Percentiles rank a stretch among this genome's conserved stretches.
Conservation (phyloP, 2,329 filamentous ascomycete species). For the Aspergillus sp. region DNA sequence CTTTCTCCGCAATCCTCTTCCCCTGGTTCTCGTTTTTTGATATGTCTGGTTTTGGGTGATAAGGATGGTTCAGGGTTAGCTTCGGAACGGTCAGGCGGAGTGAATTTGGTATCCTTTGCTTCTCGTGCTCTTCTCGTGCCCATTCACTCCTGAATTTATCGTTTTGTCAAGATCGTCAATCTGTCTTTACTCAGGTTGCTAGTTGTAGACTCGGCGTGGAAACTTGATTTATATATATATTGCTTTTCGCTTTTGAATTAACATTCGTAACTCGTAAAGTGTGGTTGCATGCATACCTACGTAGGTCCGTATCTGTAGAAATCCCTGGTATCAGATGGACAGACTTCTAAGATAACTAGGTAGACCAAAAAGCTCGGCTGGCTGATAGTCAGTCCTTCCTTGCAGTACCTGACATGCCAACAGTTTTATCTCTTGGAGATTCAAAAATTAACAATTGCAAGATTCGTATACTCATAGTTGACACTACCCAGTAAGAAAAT, state of each 20-base stretch:
- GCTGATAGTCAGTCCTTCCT: too few species aligned
- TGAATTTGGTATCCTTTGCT: conserved; percentile 4
- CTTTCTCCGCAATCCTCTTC: neutral
- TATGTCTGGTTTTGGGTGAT: conserved; percentile 9
- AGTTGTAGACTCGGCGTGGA: neutral
- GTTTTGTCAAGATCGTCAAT: neutral
- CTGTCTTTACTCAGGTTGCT: neutral
- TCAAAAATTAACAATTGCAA: too few species aligned
- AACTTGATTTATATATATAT: neutral
- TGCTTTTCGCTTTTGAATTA: neutral
- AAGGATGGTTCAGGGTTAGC: conserved; percentile 9
- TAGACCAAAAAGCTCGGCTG: too few species aligned
- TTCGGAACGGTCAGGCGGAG: conserved; percentile 10
- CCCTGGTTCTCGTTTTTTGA: conserved; percentile 3
- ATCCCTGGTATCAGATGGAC: too few species aligned
- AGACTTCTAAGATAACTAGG: too few species aligned
- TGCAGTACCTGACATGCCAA: too few species aligned
- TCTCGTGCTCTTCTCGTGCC: neutral
- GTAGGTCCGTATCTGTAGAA: too few species aligned
- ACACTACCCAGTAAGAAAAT: too few species aligned
- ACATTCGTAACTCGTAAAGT: too few species aligned
- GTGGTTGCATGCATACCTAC: neutral
- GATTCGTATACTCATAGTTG: too few species aligned
- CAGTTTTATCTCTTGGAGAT: too few species aligned
- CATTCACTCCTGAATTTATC: too few species aligned